Conservation (phyloP, 768 basidiomycete genomes). For the Tulasnella sp. region DNA sequence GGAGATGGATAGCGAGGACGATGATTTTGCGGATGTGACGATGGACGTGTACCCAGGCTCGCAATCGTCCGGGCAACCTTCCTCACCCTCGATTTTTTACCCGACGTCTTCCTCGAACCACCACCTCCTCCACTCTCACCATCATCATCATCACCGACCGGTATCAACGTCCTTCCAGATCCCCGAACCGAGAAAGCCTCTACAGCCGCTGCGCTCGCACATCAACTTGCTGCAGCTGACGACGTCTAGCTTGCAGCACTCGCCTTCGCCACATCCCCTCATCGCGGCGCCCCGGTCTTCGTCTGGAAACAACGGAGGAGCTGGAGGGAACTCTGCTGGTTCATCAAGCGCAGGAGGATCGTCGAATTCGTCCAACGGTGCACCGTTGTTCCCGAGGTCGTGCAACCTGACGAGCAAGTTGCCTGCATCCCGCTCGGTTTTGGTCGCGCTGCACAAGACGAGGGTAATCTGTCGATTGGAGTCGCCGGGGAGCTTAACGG, state of each 20-base stretch:
- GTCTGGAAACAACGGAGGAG: neutral
- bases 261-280: neutral
- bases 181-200: neutral
- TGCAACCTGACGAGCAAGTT: slow-evolving; percentile 33
- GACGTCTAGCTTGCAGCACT: neutral
- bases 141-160: neutral
- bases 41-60: neutral
- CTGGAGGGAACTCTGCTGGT: neutral
- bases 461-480: slow-evolving; percentile 39
- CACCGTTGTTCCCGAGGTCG: slow-evolving; percentile 45
- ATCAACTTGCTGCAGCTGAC: neutral
- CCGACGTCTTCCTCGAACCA: neutral
- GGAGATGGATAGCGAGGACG: neutral
- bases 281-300: slow-evolving; percentile 4
- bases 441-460: slow-evolving; percentile 38
- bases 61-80: neutral
- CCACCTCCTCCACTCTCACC: too few relatives aligned
- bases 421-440: slow-evolving; percentile 26
- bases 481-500: slow-evolving; percentile 25
- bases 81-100: neutral
- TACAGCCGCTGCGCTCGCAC: neutral
- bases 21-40: neutral
- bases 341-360: neutral
- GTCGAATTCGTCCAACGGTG: neutral
- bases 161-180: neutral